These are phyloP conservation scores for Fonsecaea pedrosoi DNA, from an alignment of 2,329 filamentous ascomycete species.

Conservation along the genomic window DNA sequence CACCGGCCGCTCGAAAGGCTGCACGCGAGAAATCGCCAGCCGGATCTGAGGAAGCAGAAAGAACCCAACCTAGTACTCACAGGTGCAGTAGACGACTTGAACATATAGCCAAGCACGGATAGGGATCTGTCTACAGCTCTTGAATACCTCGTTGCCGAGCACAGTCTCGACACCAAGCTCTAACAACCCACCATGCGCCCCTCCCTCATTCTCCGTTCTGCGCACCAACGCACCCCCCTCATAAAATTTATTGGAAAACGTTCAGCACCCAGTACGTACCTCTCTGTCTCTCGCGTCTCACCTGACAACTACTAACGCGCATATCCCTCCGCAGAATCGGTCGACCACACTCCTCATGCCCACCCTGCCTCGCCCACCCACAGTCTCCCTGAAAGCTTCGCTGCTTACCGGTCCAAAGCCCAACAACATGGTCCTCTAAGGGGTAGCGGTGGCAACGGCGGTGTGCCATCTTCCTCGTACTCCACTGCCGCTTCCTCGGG, in stretches of 20 bases:
- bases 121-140: conserved; percentile 2
- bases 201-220: conserved; percentile 49
- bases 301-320: neutral
- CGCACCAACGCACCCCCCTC: conserved; percentile 53
- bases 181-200: conserved; percentile 46
- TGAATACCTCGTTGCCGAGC: conserved; percentile 15
- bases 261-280: conserved; percentile 51
- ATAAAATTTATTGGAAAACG: conserved; percentile 60
- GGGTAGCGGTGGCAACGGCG: conserved; percentile 43
- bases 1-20: neutral
- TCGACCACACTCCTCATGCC: conserved; percentile 63
- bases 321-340: conserved; percentile 44
- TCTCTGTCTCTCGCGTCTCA: conserved; percentile 18
- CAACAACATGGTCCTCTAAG: conserved; percentile 69
- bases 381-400: conserved; percentile 62
- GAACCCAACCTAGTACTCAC: neutral
- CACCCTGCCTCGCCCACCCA: conserved; percentile 69
- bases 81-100: neutral
- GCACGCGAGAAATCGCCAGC: neutral
- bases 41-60: conserved; percentile 1
- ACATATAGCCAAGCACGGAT: neutral
- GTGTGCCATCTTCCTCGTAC: conserved; percentile 37
- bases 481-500: conserved; percentile 26
- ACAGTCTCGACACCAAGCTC: conserved; percentile 25
- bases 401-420: conserved; percentile 66